Conservation (phyloP, 1,284 basidiomycete species). For the Ustilago cynodontis region DNA sequence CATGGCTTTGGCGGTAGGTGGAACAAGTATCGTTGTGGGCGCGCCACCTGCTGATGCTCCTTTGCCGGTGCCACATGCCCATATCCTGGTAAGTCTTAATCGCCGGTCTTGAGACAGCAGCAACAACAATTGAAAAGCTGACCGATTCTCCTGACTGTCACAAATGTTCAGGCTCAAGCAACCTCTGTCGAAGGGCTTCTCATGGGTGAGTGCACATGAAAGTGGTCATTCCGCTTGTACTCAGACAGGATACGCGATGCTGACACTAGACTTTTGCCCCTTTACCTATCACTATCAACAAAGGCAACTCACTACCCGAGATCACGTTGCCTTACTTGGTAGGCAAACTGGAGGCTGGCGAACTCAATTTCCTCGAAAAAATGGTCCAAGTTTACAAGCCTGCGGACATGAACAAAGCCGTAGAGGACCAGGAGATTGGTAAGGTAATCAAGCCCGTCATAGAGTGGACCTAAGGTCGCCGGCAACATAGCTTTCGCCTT, state of each 20-base stretch:
- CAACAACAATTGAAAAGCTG: not conserved
- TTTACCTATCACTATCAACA: not conserved
- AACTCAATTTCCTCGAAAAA: slow-evolving; percentile 32
- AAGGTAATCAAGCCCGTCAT: slow-evolving; percentile 51
- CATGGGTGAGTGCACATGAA: slow-evolving; percentile 15
- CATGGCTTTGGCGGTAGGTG: slow-evolving; percentile 27
- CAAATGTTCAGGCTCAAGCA: slow-evolving; percentile 16
- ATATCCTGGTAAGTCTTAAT: slow-evolving; percentile 26
- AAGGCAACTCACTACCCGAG: slow-evolving; percentile 35
- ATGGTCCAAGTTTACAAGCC: slow-evolving; percentile 41
- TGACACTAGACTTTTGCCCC: no score
- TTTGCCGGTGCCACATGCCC: slow-evolving; percentile 10
- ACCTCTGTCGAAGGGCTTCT: slow-evolving; percentile 32
- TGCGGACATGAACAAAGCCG: slow-evolving; percentile 31
- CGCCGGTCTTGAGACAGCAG: not conserved
- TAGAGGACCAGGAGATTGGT: slow-evolving; percentile 33
- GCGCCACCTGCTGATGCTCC: slow-evolving; percentile 18
- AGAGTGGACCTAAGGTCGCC: slow-evolving; percentile 19
- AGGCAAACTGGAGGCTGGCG: slow-evolving; percentile 32
- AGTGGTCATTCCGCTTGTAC: not conserved
- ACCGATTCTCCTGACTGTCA: not conserved
- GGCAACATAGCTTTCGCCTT: not conserved
- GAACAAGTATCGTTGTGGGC: slow-evolving; percentile 16
- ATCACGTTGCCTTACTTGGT: slow-evolving; percentile 37
- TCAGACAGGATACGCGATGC: no score